Base-by-base conservation (phyloP, 345 rosid species). In the Sisymbrium irio region DNA sequence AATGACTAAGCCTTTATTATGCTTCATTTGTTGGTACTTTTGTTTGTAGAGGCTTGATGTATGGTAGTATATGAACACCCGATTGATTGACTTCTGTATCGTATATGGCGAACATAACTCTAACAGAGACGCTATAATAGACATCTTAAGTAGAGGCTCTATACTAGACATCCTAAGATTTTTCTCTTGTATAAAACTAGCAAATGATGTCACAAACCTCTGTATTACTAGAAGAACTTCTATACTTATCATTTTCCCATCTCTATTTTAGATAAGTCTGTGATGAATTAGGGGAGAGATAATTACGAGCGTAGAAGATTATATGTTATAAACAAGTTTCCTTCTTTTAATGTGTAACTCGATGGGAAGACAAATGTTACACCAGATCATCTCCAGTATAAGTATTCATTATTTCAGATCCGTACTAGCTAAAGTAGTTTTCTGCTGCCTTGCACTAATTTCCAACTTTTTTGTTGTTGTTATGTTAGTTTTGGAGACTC, bases 321-420 rank as follows among this genome's bases (percentile, higher is more conserved):
- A 35, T 36, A 59, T 28, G 54, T 62, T 51, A 62, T 35, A 9
- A 27, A 49, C 9, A 27, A 3, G 25, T 28, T 9, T 30, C 35
- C 51, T n/a, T 41, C 17, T 51, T 53, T 11, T 3, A 32, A 3
- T 25, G 20, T 57, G 57, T n/a, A 35, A 35, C n/a, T 44, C 7
- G 3, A 20, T 44, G 35, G 22, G 14, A 55, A 42, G 59, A 55
- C 30, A 13, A 30, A 17, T n/a, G 46, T 47, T 75, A 61, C 15
- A 40, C 25, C 36, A 47, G 28, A 64, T 47, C 15, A 37, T 0
- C 20, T 53, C 9, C 2, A 40, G 36, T 65, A 33, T 36, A 19
- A 8, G n/a, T 46, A 36, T 42, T 44, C 71, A 44, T 42, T 49
- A 28, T 66, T 41, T 54, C 65, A 54, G 51, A 44, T 32, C 45